Evolutionary conservation across 2,329 filamentous ascomycete genomes (phyloP).

Genomic region (Calcarisporium arbuscula): DNA sequence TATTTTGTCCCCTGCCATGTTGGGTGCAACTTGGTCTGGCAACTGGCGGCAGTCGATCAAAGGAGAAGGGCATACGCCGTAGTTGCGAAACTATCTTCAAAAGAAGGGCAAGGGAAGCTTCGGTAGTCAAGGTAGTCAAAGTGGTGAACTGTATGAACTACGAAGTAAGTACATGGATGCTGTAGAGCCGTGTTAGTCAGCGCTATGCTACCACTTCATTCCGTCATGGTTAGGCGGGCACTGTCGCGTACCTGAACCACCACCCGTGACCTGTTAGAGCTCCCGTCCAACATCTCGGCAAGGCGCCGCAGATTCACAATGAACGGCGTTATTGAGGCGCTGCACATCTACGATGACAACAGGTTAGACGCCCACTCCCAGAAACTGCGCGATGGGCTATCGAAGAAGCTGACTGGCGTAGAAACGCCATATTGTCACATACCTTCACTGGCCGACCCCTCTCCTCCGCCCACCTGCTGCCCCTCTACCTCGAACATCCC

Average conservation of each 20-base stretch:
- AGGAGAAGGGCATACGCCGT: no score
- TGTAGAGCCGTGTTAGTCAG: constrained; percentile 5
- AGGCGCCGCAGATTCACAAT: constrained; percentile 46
- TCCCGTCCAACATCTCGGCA: constrained; percentile 16
- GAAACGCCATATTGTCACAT: constrained; percentile 80
- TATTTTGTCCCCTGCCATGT: constrained; percentile 33
- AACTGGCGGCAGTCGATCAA: no score
- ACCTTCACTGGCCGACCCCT: constrained; percentile 79
- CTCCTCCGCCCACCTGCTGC: constrained; percentile 67
- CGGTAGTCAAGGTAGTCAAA: no score
- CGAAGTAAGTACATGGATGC: neutral
- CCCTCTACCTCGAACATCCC: constrained; percentile 80
- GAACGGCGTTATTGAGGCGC: constrained; percentile 84
- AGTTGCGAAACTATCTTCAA: no score
- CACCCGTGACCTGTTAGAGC: constrained; percentile 3
- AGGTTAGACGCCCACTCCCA: constrained; percentile 54
- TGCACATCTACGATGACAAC: constrained; percentile 96
- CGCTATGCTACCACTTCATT: constrained; percentile 14
- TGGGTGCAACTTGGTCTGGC: no score
- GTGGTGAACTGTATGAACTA: no score
- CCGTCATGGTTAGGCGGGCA: constrained; percentile 21
- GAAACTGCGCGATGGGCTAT: neutral
- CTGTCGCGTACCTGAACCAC: no score
- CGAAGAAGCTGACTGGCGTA: constrained; percentile 30
- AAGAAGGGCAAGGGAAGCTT: no score